A percentile compares a stretch with the other conserved stretches of the same genome.
Conservation (phyloP, 139 green algal species). For the Volvox africanus region DNA sequence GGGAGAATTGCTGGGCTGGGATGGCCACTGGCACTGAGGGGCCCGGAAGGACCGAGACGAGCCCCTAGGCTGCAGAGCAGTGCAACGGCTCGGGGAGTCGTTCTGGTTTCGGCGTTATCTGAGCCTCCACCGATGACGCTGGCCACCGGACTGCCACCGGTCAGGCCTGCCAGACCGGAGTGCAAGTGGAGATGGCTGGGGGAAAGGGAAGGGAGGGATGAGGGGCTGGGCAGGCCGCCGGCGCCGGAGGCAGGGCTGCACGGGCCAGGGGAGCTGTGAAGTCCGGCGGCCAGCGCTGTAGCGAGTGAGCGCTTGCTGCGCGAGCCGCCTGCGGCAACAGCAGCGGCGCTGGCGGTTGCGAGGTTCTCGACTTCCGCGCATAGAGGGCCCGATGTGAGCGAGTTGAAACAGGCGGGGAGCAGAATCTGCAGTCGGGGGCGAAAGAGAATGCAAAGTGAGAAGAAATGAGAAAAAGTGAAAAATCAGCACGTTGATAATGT, state of each 20-base stretch:
- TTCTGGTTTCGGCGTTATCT: too few species aligned
- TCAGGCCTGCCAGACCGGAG: background rate
- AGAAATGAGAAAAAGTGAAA: too few species aligned
- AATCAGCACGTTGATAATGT: too few species aligned
- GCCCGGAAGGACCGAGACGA: too few species aligned
- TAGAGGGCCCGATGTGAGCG: background rate
- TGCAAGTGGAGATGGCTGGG: background rate
- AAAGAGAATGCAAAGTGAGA: too few species aligned
- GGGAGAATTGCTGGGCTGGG: too few species aligned
- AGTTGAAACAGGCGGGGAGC: constrained; percentile 2
- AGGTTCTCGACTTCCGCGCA: background rate
- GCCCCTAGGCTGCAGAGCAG: too few species aligned
- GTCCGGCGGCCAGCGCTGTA: background rate
- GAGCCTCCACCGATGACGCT: too few species aligned
- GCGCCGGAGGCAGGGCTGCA: background rate
- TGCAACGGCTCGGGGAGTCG: too few species aligned
- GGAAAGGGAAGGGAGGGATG: background rate
- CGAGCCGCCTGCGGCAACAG: background rate
- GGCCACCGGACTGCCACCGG: too few species aligned
- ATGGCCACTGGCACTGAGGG: too few species aligned
- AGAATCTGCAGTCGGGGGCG: background rate
- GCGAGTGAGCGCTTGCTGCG: background rate
- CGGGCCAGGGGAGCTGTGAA: background rate
- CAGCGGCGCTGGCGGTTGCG: background rate
- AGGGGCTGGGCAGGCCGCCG: background rate